Percentiles rank a stretch among this genome's conserved stretches.
Conservation (phyloP, 257 asterid species). For the Avicennia marina region DNA sequence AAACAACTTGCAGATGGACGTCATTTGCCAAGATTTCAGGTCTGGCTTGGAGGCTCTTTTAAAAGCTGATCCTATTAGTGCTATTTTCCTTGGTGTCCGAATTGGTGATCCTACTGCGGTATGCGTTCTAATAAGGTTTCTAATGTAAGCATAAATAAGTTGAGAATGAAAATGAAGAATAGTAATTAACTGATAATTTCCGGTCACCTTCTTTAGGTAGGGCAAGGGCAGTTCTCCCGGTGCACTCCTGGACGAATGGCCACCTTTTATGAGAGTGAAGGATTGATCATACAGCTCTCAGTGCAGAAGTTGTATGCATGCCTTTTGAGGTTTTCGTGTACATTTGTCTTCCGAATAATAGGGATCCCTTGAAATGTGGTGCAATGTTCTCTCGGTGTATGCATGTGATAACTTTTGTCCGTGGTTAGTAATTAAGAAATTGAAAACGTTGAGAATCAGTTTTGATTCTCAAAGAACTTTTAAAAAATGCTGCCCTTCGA, state of each 20-base stretch:
- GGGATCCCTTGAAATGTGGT: too few species aligned
- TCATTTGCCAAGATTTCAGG: slow-evolving; percentile 80
- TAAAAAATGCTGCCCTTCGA: too few species aligned
- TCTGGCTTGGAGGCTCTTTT: slow-evolving; percentile 84
- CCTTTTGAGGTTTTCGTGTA: too few species aligned
- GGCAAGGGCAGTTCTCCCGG: slow-evolving; percentile 92
- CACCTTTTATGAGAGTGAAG: slow-evolving; percentile 96
- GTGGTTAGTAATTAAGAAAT: too few species aligned
- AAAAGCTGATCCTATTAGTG: slow-evolving; percentile 68
- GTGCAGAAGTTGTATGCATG: too few species aligned
- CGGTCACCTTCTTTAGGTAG: slow-evolving; percentile 49
- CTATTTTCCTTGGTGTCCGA: slow-evolving; percentile 92
- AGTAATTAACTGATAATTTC: not conserved
- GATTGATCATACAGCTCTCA: slow-evolving; percentile 92
- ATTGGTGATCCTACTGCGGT: slow-evolving; percentile 98
- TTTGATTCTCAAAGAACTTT: too few species aligned
- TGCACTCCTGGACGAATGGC: slow-evolving; percentile 98
- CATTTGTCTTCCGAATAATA: too few species aligned
- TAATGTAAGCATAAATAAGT: not conserved
- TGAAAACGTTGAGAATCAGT: too few species aligned
- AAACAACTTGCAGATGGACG: slow-evolving; percentile 75
- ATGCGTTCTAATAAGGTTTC: slow-evolving; percentile 18
- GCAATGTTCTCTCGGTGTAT: too few species aligned
- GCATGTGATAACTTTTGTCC: too few species aligned
- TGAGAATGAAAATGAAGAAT: not conserved